Percentiles rank a stretch among this genome's conserved stretches.
These are phyloP conservation scores for Hypoxylon sp. DNA, from an alignment of 2,329 filamentous ascomycete genomes.

Conservation along the genomic window DNA sequence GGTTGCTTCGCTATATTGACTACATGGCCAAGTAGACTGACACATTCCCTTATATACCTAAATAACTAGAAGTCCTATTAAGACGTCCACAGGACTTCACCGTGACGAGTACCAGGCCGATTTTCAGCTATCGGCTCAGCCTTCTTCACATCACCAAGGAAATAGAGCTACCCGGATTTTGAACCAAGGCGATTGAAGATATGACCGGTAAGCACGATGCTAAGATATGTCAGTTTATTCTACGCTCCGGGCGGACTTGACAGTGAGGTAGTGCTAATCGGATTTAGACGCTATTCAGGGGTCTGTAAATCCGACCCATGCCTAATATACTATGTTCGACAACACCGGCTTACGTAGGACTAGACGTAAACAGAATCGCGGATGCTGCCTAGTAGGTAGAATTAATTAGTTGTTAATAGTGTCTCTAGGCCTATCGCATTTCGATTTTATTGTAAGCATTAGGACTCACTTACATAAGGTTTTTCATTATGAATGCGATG, in stretches of 20 bases:
- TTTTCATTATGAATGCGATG: too few relatives aligned
- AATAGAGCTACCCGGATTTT: neutral
- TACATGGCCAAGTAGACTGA: neutral
- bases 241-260: neutral
- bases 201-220: neutral
- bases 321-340: slow-evolving; percentile 1
- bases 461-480: too few relatives aligned
- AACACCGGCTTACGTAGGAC: neutral
- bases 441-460: too few relatives aligned
- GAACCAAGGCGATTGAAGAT: neutral
- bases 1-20: neutral
- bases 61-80: neutral
- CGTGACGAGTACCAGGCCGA: neutral
- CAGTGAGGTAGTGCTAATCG: slow-evolving; percentile 8
- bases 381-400: neutral
- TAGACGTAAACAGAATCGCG: neutral
- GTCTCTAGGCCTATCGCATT: neutral
- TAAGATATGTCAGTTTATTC: neutral
- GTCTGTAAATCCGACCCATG: slow-evolving; percentile 24
- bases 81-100: neutral
- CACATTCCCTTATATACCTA: neutral
- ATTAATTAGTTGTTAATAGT: neutral
- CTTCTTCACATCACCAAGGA: neutral
- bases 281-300: slow-evolving; percentile 19
- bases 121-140: neutral